Conservation (phyloP, 805 yeast species). For the Hanseniaspora pseudoguilliermondii region DNA sequence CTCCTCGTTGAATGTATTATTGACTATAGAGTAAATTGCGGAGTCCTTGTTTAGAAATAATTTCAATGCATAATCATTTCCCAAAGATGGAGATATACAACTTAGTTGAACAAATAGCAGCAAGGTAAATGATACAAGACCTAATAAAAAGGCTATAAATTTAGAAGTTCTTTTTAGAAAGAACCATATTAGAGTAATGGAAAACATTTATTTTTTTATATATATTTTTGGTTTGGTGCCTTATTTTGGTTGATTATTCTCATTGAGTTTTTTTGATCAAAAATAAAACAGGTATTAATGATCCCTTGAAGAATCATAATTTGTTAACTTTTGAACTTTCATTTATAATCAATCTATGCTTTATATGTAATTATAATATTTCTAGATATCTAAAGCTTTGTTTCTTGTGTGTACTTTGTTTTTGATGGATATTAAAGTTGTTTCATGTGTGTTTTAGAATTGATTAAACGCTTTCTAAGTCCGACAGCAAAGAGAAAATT, state of each 20-base stretch:
- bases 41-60: slow-evolving; percentile 38
- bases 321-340: no score
- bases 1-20: slow-evolving; percentile 26
- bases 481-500: background rate
- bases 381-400: background rate
- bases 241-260: background rate
- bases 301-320: background rate
- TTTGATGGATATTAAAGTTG: background rate
- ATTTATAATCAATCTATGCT: background rate
- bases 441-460: background rate
- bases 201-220: slow-evolving; percentile 1
- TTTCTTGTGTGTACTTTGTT: background rate
- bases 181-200: slow-evolving; percentile 19
- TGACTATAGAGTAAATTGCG: slow-evolving; percentile 30
- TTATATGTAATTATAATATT: background rate
- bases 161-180: slow-evolving; percentile 33
- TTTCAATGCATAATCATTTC: slow-evolving; percentile 34
- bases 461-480: background rate
- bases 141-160: slow-evolving; percentile 29
- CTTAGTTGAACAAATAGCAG: slow-evolving; percentile 46
- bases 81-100: slow-evolving; percentile 31
- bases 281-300: no score
- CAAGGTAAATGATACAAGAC: slow-evolving; percentile 38
- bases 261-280: background rate
- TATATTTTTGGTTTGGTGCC: background rate